phyloP scores from a whole-genome alignment of 495 filamentous ascomycete species.

The Aspergillus hancockii region DNA sequence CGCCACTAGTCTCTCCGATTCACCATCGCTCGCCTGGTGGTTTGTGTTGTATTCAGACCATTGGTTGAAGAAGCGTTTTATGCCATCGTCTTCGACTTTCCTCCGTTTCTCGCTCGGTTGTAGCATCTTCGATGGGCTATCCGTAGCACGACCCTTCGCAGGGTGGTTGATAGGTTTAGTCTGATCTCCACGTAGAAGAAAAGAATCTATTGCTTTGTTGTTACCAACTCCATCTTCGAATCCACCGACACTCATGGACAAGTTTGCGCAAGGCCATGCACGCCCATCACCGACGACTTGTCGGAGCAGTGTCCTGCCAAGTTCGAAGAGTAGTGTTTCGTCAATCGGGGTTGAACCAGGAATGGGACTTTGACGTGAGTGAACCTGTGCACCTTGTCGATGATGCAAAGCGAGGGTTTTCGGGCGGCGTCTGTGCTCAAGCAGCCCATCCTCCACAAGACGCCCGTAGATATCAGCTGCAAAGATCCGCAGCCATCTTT shows the following conservation, averaged over 20 bases:
- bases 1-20: slow-evolving; percentile 8
- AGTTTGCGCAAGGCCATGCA: slow-evolving; percentile 83
- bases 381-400: slow-evolving; percentile 66
- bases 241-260: slow-evolving; percentile 81
- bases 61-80: slow-evolving; percentile 38
- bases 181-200: slow-evolving; percentile 77
- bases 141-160: slow-evolving; percentile 15
- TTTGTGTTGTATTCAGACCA: slow-evolving; percentile 14
- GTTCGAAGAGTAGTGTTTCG: slow-evolving; percentile 70
- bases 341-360: slow-evolving; percentile 72
- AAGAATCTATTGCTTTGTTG: slow-evolving; percentile 83
- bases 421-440: slow-evolving; percentile 85
- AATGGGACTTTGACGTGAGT: slow-evolving; percentile 73
- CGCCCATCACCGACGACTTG: slow-evolving; percentile 76
- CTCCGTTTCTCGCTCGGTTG: slow-evolving; percentile 32
- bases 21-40: slow-evolving; percentile 9
- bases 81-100: slow-evolving; percentile 34
- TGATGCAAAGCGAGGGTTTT: slow-evolving; percentile 83
- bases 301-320: slow-evolving; percentile 72
- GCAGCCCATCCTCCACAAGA: slow-evolving; percentile 86
- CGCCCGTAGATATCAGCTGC: slow-evolving; percentile 88
- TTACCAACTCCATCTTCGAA: slow-evolving; percentile 86
- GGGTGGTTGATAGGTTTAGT: slow-evolving; percentile 52
- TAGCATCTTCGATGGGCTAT: slow-evolving; percentile 8
- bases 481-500: slow-evolving; percentile 89